A percentile compares a stretch with the other conserved stretches of the same genome.
Conservation (phyloP, 73 alveolate species). For the Tetrahymena malaccensis region DNA sequence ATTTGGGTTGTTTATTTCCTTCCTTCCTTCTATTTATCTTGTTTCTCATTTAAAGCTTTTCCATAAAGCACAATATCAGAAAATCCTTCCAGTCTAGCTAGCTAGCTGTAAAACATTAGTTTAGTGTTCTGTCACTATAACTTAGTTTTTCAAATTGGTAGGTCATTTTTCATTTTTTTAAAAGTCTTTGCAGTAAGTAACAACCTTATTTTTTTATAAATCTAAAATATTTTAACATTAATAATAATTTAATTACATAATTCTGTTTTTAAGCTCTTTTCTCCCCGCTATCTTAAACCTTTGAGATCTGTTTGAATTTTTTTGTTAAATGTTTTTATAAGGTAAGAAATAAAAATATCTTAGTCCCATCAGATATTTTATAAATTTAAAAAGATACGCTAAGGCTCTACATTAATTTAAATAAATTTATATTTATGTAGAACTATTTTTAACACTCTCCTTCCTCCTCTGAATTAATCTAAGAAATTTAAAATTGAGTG, state of each 20-base stretch:
- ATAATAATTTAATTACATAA: neutral
- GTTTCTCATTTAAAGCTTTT: too few species aligned
- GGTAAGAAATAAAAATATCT: neutral
- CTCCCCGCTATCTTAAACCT: neutral
- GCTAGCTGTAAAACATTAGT: neutral
- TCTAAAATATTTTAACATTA: neutral
- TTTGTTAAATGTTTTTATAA: neutral
- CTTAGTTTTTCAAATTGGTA: too few species aligned
- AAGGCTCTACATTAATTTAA: neutral
- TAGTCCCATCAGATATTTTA: neutral
- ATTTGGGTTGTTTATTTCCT: neutral
- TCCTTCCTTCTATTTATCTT: neutral
- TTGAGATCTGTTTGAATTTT: neutral
- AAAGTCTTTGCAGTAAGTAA: neutral
- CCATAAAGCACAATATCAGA: neutral
- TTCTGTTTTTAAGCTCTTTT: neutral
- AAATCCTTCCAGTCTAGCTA: neutral
- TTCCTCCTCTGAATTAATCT: neutral
- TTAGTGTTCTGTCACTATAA: too few species aligned
- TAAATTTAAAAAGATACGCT: neutral
- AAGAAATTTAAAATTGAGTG: neutral
- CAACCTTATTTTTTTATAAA: neutral
- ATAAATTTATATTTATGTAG: neutral
- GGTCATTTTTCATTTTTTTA: too few species aligned
- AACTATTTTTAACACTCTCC: neutral